Evolutionary conservation across 2,329 filamentous ascomycete species (phyloP).

Genomic region (Talaromyces sp.): DNA sequence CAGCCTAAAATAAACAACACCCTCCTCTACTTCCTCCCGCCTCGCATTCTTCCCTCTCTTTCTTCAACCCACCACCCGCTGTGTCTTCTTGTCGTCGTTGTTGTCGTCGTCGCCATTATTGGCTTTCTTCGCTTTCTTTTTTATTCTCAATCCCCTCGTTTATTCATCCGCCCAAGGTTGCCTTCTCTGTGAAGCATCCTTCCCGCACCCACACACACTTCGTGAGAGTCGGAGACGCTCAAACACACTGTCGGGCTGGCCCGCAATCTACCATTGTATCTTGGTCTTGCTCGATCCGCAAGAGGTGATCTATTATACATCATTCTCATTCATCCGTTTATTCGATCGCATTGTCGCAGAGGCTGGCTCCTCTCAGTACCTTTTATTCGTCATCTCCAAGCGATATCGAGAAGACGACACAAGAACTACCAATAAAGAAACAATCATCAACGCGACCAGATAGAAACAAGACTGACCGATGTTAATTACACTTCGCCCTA

Average conservation of each 20-base stretch:
- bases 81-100: background rate
- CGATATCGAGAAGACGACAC: background rate
- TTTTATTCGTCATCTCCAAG: constrained; percentile 2
- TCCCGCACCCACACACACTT: constrained; percentile 18
- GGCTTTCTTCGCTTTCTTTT: constrained; percentile 20
- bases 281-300: constrained; percentile 6
- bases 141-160: constrained; percentile 23
- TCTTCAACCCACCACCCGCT: background rate
- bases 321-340: constrained; percentile 5
- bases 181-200: constrained; percentile 15
- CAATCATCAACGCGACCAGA: background rate
- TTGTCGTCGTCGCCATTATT: constrained; percentile 14
- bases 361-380: constrained; percentile 15
- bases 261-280: constrained; percentile 30
- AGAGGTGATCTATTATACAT: background rate
- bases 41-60: background rate
- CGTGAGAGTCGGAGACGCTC: constrained; percentile 16
- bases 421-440: background rate
- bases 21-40: background rate
- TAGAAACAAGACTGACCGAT: background rate
- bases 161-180: constrained; percentile 20
- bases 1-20: constrained; percentile 16
- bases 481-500: background rate
- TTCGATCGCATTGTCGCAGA: constrained; percentile 5
- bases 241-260: constrained; percentile 29